Conservation (phyloP, 2,329 filamentous ascomycete species). For the Alternaria arbusti region DNA sequence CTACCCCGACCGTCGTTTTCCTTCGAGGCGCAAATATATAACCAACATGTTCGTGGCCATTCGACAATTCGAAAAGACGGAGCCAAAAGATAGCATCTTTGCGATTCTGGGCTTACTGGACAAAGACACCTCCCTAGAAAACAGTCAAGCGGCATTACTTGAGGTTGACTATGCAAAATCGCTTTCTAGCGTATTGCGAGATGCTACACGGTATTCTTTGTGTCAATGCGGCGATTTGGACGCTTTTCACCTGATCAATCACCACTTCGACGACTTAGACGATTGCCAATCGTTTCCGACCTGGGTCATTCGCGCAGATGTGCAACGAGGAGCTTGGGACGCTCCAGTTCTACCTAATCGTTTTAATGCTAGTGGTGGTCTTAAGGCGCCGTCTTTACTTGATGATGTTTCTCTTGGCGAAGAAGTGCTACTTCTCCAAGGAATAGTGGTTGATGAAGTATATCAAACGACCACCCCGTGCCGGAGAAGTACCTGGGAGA, state of each 20-base stretch:
- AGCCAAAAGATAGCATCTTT: neutral
- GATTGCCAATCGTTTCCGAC: neutral
- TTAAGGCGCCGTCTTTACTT: neutral
- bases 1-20: neutral
- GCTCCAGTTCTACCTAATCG: accelerated
- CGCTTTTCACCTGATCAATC: accelerated
- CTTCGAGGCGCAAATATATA: accelerated
- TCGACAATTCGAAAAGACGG: accelerated
- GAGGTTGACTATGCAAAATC: neutral
- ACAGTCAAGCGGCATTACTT: neutral
- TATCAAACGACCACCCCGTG: neutral
- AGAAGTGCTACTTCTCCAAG: neutral
- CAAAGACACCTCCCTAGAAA: accelerated
- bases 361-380: neutral
- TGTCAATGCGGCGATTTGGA: accelerated
- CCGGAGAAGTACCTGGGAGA: accelerated
- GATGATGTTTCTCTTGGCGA: neutral
- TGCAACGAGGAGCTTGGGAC: accelerated
- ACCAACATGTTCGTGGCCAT: accelerated
- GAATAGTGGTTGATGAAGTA: neutral
- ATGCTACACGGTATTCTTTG: neutral
- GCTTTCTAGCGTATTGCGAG: neutral
- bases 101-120: neutral
- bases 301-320: neutral
- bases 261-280: accelerated